Evolutionary conservation across 768 basidiomycete species (phyloP), one percentile per base, ranked within the genome.

Genomic region (Udeniomyces megalosporus): DNA sequence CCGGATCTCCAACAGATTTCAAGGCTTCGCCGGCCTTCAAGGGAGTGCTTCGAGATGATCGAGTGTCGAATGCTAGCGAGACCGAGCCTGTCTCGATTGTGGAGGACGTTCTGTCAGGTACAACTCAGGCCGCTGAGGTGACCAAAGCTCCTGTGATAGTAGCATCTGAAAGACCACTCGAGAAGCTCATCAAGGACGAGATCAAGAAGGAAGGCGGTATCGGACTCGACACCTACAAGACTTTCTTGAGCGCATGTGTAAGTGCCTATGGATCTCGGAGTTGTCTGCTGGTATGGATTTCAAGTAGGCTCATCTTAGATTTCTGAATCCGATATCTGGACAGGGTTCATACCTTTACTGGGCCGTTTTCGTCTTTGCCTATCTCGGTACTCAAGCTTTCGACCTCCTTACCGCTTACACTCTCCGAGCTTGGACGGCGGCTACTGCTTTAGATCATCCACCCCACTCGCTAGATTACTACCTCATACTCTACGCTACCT

Each of bases 121-220:
- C n/a, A n/a, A n/a, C n/a, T n/a, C n/a, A n/a, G n/a, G n/a, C n/a
- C n/a, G n/a, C n/a, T n/a, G 38, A 42, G 17, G 38, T 42, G 38
- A 42, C 8, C 38, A 42, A 8, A 17, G 17, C 38, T 42, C 17
- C 38, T 8, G n/a, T n/a, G 38, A 42, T 42, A 8, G 38, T 8
- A 42, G 38, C 38, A 42, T 17, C 38, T 8, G 17, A 8, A 42
- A 42, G 38, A 42, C 8, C 38, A 42, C 10, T 17, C 8, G 38
- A 42, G 17, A 42, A 17, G 17, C 38, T 42, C 38, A 42, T 42
- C 38, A 42, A 42, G 17, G 38, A 42, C 17, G 38, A 42, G 90
- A 70, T 88, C 49, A 17, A 4, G 29, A 29, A 8, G 15, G 79
- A 89, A 0, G 72, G 77, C n/a, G 84, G 85, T 28, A 87, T 62